Evolutionary conservation across 2,329 filamentous ascomycete genomes (phyloP), one percentile per base, ranked within the genome.

Genomic region (Exophiala dermatitidis): DNA sequence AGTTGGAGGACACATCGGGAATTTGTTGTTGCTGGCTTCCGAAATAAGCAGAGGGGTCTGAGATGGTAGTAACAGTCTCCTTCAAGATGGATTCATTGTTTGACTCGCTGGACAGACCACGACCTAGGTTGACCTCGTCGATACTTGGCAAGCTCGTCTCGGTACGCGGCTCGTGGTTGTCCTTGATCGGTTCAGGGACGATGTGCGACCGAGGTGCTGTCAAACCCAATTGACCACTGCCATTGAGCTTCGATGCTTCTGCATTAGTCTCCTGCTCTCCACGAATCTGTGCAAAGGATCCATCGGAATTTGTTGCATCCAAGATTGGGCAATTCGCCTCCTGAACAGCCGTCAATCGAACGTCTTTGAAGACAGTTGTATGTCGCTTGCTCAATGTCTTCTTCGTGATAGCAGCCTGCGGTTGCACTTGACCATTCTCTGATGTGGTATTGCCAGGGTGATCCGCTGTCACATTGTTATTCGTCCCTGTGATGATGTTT

Each of bases 341-440:
- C 43, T 57, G 53, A 12, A 71, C 64, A 43, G 69, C 65, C 37
- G 67, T 65, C 31, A 69, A 63, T 40, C 48, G 46, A 41, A 65
- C 54, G 54, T 83, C 80, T 62, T 78, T 78, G 67, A 81, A 81
- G 48, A 82, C 69, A 2, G 74, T 68, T 9, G 76, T 78, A 46
- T 67, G 71, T 47, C 77, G 76, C 69, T 81, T 82, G 32, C 69
- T 72, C 19, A 75, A 59, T 28, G 70, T 68, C 61, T 78, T 79
- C 56, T 75, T 74, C 9, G 68, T 60, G 57, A 72, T 71, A 44
- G 68, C 64, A n/a, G 67, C 45, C 36, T 52, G 49, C 60, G 29
- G 36, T 10, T 36, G 33, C 26, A 46, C 12, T 10, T 36, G 59
- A 19, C 52, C 54, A 36, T 66, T 60, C n/a, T 56, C 47, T n/a